Conservation (phyloP, 2,329 filamentous ascomycete species). For the Claviceps maximensis region DNA sequence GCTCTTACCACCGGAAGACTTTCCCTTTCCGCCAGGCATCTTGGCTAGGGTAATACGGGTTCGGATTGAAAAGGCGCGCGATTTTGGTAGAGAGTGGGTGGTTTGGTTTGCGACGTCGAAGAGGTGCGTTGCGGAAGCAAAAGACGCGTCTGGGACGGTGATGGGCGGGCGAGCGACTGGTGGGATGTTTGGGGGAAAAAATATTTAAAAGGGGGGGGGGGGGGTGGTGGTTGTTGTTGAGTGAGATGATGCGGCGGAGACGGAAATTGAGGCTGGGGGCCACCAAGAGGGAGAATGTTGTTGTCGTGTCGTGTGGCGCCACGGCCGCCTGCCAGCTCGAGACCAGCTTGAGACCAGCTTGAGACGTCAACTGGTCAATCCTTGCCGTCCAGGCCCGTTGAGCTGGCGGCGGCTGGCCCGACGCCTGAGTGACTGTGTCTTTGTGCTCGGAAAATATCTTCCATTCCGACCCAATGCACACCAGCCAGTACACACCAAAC, state of each 20-base stretch:
- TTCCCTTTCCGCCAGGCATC: conserved; percentile 88
- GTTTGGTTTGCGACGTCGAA: neutral
- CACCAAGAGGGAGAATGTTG: neutral
- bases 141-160: neutral
- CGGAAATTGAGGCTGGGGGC: neutral
- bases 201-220: neutral
- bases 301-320: neutral
- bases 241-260: conserved; percentile 5
- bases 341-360: too few species aligned
- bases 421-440: too few species aligned
- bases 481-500: too few species aligned
- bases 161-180: neutral
- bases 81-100: neutral
- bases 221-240: neutral
- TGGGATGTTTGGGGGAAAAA: neutral
- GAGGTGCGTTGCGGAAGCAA: conserved; percentile 1
- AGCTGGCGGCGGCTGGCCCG: too few species aligned
- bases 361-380: too few species aligned
- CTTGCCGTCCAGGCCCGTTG: too few species aligned
- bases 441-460: neutral
- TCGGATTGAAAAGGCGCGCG: neutral
- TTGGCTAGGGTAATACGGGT: conserved; percentile 1
- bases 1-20: conserved; percentile 79
- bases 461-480: neutral
- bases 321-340: neutral